These are phyloP conservation scores for Penicillium atrosanguineum DNA, from an alignment of 495 filamentous ascomycete species.

Conservation along the genomic window DNA sequence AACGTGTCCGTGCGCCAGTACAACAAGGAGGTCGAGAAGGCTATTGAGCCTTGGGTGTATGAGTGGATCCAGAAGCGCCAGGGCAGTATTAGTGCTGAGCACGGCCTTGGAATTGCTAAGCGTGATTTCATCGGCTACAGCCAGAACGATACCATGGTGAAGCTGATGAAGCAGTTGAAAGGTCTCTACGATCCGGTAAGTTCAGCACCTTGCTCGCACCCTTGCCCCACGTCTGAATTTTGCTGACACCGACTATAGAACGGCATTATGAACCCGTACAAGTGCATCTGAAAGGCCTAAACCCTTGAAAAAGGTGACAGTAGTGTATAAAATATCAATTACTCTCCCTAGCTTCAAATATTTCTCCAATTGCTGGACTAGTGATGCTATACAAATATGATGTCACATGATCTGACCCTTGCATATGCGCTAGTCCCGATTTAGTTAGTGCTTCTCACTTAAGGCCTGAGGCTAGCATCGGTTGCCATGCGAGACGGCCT, in stretches of 20 bases:
- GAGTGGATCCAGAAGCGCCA: conserved; percentile 87
- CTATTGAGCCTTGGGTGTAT: conserved; percentile 91
- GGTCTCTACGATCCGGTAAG: conserved; percentile 85
- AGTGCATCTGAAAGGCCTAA: conserved; percentile 58
- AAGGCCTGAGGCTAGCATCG: conserved; percentile 23
- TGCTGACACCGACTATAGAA: conserved; percentile 53
- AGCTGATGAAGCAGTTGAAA: conserved; percentile 93
- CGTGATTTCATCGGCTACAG: conserved; percentile 92
- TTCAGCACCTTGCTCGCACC: conserved; percentile 12
- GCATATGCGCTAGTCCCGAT: conserved; percentile 8
- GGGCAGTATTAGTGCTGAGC: conserved; percentile 94
- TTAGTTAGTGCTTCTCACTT: conserved; percentile 11
- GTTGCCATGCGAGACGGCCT: conserved; percentile 45
- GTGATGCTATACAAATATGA: background rate
- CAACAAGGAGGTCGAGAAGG: conserved; percentile 84
- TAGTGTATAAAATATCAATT: conserved; percentile 5
- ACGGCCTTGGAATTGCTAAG: conserved; percentile 92
- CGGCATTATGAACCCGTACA: conserved; percentile 93
- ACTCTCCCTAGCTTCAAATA: background rate
- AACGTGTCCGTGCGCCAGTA: conserved; percentile 81
- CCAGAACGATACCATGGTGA: conserved; percentile 78
- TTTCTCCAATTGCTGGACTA: background rate
- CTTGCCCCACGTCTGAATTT: background rate
- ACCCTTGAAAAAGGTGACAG: background rate
- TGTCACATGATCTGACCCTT: conserved; percentile 12